These are phyloP conservation scores for Solanum appendiculatum DNA, from an alignment of 257 asterid species.

Conservation along the genomic window DNA sequence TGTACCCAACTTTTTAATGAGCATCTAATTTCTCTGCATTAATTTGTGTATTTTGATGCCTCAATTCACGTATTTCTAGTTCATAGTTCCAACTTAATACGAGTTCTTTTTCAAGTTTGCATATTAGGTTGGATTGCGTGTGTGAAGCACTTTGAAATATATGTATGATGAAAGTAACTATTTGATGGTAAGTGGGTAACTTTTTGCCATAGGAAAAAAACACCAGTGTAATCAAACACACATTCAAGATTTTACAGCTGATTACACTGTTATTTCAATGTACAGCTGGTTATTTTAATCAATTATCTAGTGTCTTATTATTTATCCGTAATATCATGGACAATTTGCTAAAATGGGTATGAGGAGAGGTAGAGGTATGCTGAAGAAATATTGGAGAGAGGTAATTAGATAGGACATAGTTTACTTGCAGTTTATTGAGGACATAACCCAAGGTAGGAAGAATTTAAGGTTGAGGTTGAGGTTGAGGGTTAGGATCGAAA, in stretches of 20 bases:
- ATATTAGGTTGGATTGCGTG: background rate
- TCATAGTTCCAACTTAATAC: background rate
- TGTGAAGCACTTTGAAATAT: background rate
- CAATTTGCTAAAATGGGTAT: no score
- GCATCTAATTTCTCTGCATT: background rate
- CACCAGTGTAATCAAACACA: no score
- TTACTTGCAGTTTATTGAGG: no score
- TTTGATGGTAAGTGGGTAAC: background rate
- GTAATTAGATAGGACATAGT: no score
- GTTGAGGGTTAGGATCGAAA: no score
- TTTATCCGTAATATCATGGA: background rate
- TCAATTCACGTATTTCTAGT: background rate
- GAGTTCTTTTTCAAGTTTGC: background rate
- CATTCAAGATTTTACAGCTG: no score
- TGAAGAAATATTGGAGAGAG: no score
- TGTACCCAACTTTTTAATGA: background rate
- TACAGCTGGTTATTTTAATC: background rate
- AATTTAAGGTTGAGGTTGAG: no score
- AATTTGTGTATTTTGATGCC: background rate
- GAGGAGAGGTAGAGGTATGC: background rate
- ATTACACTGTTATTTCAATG: no score
- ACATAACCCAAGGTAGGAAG: no score
- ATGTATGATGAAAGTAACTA: background rate
- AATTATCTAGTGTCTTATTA: background rate
- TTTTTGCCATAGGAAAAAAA: background rate